Conservation (phyloP, 75 land plant species). For the Azolla pinnata region DNA sequence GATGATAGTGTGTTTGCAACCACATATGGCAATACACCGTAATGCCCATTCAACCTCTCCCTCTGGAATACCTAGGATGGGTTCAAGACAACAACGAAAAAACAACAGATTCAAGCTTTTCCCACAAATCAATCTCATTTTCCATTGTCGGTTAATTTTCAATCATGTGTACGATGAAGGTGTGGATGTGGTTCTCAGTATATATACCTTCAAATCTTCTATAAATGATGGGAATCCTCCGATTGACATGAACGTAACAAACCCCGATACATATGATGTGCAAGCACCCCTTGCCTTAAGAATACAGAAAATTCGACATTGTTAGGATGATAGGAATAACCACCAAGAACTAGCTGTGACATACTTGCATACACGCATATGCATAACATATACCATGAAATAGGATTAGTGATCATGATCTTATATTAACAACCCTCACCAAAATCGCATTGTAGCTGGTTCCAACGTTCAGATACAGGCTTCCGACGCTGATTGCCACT, state of each 20-base stretch:
- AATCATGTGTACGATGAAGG: not conserved
- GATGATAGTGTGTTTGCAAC: constrained; percentile 86
- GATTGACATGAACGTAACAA: constrained; percentile 86
- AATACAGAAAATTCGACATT: not conserved
- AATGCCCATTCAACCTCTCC: constrained; percentile 91
- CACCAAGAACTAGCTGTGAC: not conserved
- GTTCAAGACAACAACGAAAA: not conserved
- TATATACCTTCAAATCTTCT: constrained; percentile 36
- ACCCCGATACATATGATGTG: constrained; percentile 77
- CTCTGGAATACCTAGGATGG: constrained; percentile 75
- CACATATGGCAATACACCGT: constrained; percentile 84
- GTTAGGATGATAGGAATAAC: not conserved
- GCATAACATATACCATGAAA: not conserved
- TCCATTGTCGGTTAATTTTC: too few species aligned
- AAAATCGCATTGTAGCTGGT: constrained; percentile 64
- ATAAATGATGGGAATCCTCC: constrained; percentile 89
- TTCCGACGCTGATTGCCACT: constrained; percentile 84
- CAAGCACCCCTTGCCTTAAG: constrained; percentile 87
- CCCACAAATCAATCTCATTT: not conserved
- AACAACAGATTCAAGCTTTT: not conserved
- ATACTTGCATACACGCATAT: not conserved
- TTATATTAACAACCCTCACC: constrained; percentile 28
- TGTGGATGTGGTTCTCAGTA: not conserved
- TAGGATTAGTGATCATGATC: not conserved
- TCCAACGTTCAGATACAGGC: constrained; percentile 77